phyloP scores from a whole-genome alignment of 345 rosid genomes.

The Raphanus raphanistrum region DNA sequence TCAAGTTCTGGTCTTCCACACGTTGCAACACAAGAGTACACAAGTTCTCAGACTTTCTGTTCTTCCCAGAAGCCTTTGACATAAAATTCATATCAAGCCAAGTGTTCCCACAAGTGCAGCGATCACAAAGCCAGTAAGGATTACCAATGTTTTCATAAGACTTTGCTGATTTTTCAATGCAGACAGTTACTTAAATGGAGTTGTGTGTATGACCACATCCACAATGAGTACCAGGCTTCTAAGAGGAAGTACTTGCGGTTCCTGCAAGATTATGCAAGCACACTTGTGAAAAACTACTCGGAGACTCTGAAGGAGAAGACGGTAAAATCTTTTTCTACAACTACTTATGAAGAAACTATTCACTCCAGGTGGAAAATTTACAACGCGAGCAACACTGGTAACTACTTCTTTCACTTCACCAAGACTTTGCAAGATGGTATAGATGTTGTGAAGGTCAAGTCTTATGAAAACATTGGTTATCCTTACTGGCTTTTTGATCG shows the following conservation, averaged over 20 bases:
- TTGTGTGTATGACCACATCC: conserved; percentile 14
- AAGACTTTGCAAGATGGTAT: conserved; percentile 20
- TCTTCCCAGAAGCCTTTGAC: too few relatives aligned
- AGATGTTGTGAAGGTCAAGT: conserved; percentile 21
- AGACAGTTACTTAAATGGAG: conserved; percentile 23
- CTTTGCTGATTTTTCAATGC: conserved; percentile 16
- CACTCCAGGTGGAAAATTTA: not conserved
- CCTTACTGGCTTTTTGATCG: conserved; percentile 22
- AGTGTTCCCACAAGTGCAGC: conserved; percentile 19
- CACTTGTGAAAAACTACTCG: not conserved
- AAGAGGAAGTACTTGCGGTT: conserved; percentile 21
- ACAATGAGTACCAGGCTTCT: not conserved
- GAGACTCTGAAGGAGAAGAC: conserved; percentile 5
- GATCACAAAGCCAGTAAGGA: conserved; percentile 23
- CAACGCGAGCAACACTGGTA: conserved; percentile 12
- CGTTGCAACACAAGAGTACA: too few relatives aligned
- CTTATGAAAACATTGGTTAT: not conserved
- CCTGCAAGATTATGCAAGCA: not conserved
- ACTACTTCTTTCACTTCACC: conserved; percentile 21
- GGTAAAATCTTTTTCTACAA: not conserved
- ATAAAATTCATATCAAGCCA: not conserved
- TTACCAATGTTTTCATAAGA: not conserved
- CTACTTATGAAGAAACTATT: not conserved
- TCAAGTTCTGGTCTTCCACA: too few relatives aligned
- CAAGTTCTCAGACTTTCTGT: too few relatives aligned